These are phyloP conservation scores for Ophiostoma sp. DNA, from an alignment of 2,329 filamentous ascomycete species.

Conservation along the genomic window DNA sequence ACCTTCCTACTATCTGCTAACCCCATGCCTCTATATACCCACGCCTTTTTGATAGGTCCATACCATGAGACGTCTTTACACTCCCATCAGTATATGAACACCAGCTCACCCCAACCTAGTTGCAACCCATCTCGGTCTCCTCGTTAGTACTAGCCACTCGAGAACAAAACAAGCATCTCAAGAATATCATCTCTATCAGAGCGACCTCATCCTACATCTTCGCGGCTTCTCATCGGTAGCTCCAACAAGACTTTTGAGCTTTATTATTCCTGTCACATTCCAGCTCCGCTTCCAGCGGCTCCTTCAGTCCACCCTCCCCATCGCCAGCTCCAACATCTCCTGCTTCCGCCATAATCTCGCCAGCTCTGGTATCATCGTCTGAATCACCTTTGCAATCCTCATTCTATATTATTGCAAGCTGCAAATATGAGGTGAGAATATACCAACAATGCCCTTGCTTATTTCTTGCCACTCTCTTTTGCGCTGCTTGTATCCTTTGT, in stretches of 20 bases:
- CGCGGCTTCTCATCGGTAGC: not conserved
- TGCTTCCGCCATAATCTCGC: not conserved
- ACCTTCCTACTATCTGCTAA: not conserved
- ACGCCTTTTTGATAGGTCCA: not conserved
- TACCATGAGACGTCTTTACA: not conserved
- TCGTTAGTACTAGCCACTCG: no score
- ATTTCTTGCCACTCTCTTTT: not conserved
- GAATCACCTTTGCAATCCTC: not conserved
- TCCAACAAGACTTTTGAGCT: not conserved
- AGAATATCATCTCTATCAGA: not conserved
- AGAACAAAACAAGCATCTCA: not conserved
- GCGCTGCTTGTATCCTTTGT: not conserved
- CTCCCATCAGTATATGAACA: not conserved
- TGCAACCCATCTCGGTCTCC: not conserved
- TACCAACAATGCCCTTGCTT: not conserved
- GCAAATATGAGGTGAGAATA: conserved; percentile 12
- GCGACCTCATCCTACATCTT: not conserved
- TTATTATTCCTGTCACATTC: not conserved
- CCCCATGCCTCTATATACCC: not conserved
- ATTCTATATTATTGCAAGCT: not conserved
- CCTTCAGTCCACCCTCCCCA: not conserved
- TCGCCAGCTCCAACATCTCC: not conserved
- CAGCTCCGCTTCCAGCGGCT: not conserved
- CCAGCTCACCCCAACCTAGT: conserved; percentile 1
- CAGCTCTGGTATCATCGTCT: not conserved